Conservation (phyloP, 208 protist genomes). For the Crithidia acanthocephali region DNA sequence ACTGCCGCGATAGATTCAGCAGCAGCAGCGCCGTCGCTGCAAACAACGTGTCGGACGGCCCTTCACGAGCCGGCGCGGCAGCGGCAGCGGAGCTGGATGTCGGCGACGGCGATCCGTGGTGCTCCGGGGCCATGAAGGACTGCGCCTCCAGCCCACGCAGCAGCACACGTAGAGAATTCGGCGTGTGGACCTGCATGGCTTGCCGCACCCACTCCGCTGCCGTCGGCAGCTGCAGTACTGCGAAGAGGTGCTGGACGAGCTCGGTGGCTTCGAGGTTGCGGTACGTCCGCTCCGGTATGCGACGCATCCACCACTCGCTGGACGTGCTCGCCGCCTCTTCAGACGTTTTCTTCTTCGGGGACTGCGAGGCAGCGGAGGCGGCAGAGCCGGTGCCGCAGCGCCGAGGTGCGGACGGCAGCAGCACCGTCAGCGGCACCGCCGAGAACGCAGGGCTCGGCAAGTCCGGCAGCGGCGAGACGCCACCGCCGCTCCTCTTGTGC, state of each 20-base stretch:
- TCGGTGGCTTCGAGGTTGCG: constrained; percentile 32
- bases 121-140: constrained; percentile 20
- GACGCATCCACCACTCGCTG: too few species aligned
- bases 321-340: not conserved
- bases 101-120: not conserved
- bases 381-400: not conserved
- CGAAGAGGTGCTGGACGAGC: constrained; percentile 30
- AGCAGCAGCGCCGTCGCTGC: constrained; percentile 37
- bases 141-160: constrained; percentile 33
- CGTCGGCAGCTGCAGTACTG: constrained; percentile 30
- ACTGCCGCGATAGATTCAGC: constrained; percentile 32
- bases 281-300: constrained; percentile 7
- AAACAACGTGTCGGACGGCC: constrained; percentile 32
- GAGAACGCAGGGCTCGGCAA: not conserved
- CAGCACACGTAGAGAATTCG: constrained; percentile 32
- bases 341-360: too few species aligned
- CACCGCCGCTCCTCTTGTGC: not conserved
- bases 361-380: too few species aligned
- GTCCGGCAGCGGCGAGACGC: not conserved
- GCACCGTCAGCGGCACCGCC: constrained; percentile 15
- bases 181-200: constrained; percentile 24
- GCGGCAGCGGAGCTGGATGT: constrained; percentile 10
- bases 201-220: constrained; percentile 28
- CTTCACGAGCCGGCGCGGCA: constrained; percentile 14
- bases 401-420: constrained; percentile 10